These are phyloP conservation scores for Kwoniella bestiolae DNA, from an alignment of 768 basidiomycete species.

Conservation along the genomic window DNA sequence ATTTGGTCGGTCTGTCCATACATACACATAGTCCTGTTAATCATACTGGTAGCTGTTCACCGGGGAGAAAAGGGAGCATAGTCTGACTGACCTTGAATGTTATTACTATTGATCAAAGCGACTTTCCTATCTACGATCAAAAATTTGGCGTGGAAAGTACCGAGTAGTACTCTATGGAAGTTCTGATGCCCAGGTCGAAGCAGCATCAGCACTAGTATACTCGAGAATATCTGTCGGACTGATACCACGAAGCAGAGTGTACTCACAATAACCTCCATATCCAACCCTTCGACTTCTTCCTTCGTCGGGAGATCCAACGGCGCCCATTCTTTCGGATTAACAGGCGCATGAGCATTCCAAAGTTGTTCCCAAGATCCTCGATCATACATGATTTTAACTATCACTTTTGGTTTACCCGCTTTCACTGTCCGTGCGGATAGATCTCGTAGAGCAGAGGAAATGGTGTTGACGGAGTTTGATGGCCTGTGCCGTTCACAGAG, in stretches of 20 bases:
- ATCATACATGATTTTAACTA: slow-evolving; percentile 74
- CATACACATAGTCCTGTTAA: too few species aligned
- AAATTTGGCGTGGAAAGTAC: slow-evolving; percentile 75
- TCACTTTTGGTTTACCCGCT: slow-evolving; percentile 61
- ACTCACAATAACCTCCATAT: slow-evolving; percentile 64
- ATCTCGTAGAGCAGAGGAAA: slow-evolving; percentile 64
- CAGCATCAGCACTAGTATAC: background rate
- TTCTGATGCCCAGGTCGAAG: slow-evolving; percentile 33
- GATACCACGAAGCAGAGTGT: too few species aligned
- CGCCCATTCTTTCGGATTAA: slow-evolving; percentile 62
- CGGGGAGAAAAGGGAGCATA: background rate
- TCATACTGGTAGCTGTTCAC: background rate
- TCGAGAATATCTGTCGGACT: background rate
- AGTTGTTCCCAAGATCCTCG: slow-evolving; percentile 67
- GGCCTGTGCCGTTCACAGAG: slow-evolving; percentile 58
- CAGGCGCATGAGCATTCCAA: slow-evolving; percentile 62
- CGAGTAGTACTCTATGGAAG: slow-evolving; percentile 62
- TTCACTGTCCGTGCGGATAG: slow-evolving; percentile 62
- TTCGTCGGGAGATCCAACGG: slow-evolving; percentile 63
- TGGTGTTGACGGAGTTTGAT: slow-evolving; percentile 63
- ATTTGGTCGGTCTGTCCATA: slow-evolving; percentile 60
- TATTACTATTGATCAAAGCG: slow-evolving; percentile 70
- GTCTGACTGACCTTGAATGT: slow-evolving; percentile 61
- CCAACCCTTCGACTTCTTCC: slow-evolving; percentile 67
- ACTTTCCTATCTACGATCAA: slow-evolving; percentile 72